phyloP scores from a whole-genome alignment of 306 rosid genomes.

The Glycyrrhiza uralensis region DNA sequence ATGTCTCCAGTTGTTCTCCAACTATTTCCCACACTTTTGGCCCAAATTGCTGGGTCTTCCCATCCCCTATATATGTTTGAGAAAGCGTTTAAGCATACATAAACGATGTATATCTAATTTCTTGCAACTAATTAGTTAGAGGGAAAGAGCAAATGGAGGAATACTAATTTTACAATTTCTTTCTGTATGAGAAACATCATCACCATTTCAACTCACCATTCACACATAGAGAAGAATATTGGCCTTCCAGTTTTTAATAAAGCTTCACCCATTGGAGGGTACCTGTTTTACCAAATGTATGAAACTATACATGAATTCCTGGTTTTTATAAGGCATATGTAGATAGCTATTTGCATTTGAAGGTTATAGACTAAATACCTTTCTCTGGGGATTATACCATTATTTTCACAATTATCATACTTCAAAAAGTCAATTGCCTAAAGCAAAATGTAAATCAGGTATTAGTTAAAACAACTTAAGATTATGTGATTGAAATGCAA shows the following conservation, averaged over 20 bases:
- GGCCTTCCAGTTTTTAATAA: slow-evolving; percentile 41
- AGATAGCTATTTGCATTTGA: neutral
- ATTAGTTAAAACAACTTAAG: neutral
- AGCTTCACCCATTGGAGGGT: slow-evolving; percentile 60
- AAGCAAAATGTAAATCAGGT: neutral
- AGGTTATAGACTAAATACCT: neutral
- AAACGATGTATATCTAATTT: neutral
- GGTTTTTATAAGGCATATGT: neutral
- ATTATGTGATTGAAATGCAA: neutral
- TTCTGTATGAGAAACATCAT: neutral
- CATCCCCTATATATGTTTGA: neutral
- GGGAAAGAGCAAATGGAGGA: neutral
- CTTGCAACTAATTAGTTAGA: neutral
- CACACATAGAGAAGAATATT: slow-evolving; percentile 60
- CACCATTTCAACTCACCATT: slow-evolving; percentile 46
- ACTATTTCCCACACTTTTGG: neutral
- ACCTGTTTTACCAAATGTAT: slow-evolving; percentile 31
- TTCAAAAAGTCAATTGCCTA: slow-evolving; percentile 65
- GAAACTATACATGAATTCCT: neutral
- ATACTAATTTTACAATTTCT: neutral
- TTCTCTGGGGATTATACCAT: neutral
- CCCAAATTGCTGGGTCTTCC: slow-evolving; percentile 16
- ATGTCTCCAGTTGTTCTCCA: slow-evolving; percentile 22
- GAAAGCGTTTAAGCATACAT: neutral
- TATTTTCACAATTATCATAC: slow-evolving; percentile 57